Base-by-base conservation (phyloP, 169 alveolate genomes). In the Eimeria zaria region DNA sequence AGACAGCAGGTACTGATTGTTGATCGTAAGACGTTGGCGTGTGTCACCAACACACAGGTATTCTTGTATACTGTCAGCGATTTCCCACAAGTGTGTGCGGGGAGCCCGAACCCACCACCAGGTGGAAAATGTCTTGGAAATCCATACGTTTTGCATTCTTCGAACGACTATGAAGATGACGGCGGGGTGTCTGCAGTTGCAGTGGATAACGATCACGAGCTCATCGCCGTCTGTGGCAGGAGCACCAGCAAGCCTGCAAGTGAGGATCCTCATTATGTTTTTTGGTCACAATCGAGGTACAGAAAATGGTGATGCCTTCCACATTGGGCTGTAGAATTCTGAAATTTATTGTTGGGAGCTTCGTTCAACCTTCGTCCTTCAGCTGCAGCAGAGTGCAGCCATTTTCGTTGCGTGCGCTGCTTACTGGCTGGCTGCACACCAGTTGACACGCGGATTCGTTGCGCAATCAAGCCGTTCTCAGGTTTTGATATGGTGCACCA, bases 221-320 rank as follows among this genome's bases (percentile, higher is more conserved):
- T 87, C 44, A 87, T 87, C 51, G 93, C 93, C 62, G 64, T 87
- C 62, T 87, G 93, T n/a, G 93, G 93, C 62, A 69, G 93, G 64
- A 87, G 93, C 44, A 58, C 62, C 44, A 83, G 93, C 78, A 62
- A 87, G 30, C 93, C 93, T 62, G 93, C 93, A 24, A 62, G 93
- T 87, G 53, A 58, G 93, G n/a, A 60, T 20, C 88, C 3, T 4
- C 16, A 27, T 30, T 48, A 48, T 48, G 88, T 24, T 51, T 78
- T n/a, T 46, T 16, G 62, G 12, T n/a, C 44, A 78, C 41, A 14
- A 46, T 27, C 24, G 88, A 78, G 62, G 60, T 27, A 73, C n/a
- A 39, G 18, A 9, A 73, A 73, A 33, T 39, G 83, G 48, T 73
- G 16, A 24, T 73, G 55, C 83, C 51, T 39, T 36, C 30, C 55